These are phyloP conservation scores for Lagenaria siceraria DNA, from an alignment of 306 rosid genomes.

Conservation along the genomic window DNA sequence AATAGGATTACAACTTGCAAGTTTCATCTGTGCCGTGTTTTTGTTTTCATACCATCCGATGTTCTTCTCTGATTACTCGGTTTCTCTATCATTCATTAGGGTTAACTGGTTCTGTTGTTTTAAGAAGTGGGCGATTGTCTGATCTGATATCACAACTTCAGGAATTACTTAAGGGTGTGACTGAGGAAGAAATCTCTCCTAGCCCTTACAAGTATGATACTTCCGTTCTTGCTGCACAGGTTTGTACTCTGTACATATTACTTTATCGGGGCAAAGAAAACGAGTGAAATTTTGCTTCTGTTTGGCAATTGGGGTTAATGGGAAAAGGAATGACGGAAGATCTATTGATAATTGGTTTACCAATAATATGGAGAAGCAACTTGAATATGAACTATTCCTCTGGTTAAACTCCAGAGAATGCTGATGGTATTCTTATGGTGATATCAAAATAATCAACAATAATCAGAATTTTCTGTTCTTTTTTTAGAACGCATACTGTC, in stretches of 20 bases:
- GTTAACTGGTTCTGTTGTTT: slow-evolving; percentile 58
- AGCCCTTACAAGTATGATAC: slow-evolving; percentile 26
- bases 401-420: not conserved
- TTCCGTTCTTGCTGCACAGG: slow-evolving; percentile 54
- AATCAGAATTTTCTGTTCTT: not conserved
- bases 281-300: not conserved
- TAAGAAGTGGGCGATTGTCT: slow-evolving; percentile 51
- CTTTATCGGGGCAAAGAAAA: not conserved
- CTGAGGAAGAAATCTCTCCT: slow-evolving; percentile 39
- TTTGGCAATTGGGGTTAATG: not conserved
- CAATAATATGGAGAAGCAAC: not conserved
- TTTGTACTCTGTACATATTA: not conserved
- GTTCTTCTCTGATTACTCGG: not conserved
- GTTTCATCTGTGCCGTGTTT: not conserved
- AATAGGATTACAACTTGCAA: not conserved
- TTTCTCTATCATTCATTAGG: slow-evolving; percentile 20
- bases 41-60: not conserved
- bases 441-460: not conserved
- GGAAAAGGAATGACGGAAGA: not conserved
- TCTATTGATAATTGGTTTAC: not conserved
- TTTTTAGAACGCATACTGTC: not conserved
- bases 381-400: not conserved
- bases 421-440: not conserved
- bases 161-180: slow-evolving; percentile 44
- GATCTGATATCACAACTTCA: slow-evolving; percentile 59